phyloP scores from a whole-genome alignment of 208 protist species.

The Leishmania gerbilli region DNA sequence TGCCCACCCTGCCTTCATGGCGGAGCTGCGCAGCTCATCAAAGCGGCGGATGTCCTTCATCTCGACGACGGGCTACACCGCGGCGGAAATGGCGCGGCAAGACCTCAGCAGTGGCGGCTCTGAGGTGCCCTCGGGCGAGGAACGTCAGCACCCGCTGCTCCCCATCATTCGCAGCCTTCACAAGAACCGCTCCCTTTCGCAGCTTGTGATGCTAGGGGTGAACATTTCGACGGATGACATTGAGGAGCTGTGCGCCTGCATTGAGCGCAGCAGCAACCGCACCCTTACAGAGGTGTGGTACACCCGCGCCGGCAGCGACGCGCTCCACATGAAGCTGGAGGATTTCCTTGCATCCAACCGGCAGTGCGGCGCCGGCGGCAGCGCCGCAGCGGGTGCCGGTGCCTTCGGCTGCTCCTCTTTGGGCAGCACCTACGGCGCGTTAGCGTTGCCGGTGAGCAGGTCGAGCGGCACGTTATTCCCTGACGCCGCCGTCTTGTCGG shows the following conservation, averaged over 20 bases:
- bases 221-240: constrained; percentile 63
- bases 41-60: constrained; percentile 25
- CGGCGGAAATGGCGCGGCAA: constrained; percentile 20
- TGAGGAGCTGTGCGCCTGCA: constrained; percentile 69
- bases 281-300: constrained; percentile 51
- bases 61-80: constrained; percentile 10
- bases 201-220: constrained; percentile 58
- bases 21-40: constrained; percentile 43
- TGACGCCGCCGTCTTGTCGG: constrained; percentile 14
- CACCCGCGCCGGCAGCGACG: constrained; percentile 46
- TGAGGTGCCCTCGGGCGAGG: constrained; percentile 27
- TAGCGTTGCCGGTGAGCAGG: neutral
- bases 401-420: constrained; percentile 17
- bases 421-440: constrained; percentile 7
- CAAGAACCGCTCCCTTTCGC: constrained; percentile 42
- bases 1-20: constrained; percentile 42
- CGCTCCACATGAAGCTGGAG: constrained; percentile 67
- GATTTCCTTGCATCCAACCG: constrained; percentile 56
- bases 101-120: constrained; percentile 15
- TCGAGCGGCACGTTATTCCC: constrained; percentile 18
- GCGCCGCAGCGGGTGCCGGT: constrained; percentile 1
- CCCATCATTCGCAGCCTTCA: constrained; percentile 64
- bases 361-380: constrained; percentile 17
- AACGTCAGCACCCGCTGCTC: constrained; percentile 57
- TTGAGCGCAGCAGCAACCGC: constrained; percentile 60